Conservation (phyloP, 768 basidiomycete genomes). For the Amanita phalloides region DNA sequence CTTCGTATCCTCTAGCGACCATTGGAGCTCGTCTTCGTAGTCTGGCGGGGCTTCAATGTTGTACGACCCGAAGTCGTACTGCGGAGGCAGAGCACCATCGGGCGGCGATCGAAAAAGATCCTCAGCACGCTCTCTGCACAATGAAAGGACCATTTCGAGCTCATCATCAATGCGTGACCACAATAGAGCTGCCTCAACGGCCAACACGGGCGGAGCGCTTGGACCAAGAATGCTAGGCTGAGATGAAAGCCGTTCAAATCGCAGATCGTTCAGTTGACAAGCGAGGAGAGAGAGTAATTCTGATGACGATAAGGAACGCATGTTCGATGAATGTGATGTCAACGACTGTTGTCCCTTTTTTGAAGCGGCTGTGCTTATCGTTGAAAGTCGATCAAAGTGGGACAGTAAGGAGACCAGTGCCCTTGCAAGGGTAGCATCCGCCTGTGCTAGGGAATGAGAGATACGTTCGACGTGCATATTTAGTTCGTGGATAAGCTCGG, state of each 20-base stretch:
- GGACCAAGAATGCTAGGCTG: conserved; percentile 24
- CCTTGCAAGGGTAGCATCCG: conserved; percentile 53
- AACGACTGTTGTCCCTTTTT: conserved; percentile 1
- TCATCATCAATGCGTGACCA: conserved; percentile 72
- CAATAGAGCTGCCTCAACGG: conserved; percentile 51
- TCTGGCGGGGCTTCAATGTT: conserved; percentile 38
- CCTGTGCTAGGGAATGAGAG: conserved; percentile 28
- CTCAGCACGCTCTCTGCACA: conserved; percentile 55
- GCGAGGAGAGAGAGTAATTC: conserved; percentile 30
- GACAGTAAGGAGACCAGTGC: conserved; percentile 60
- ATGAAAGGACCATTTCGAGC: conserved; percentile 53
- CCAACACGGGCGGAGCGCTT: conserved; percentile 33
- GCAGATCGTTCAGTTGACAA: conserved; percentile 58
- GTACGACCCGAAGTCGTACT: conserved; percentile 32
- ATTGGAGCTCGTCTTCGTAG: conserved; percentile 32
- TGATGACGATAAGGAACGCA: conserved; percentile 7
- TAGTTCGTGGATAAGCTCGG: conserved; percentile 51
- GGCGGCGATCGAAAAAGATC: conserved; percentile 14
- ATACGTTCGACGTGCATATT: conserved; percentile 39
- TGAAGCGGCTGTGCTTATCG: conserved; percentile 17
- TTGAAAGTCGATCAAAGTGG: conserved; percentile 56
- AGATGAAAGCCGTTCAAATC: conserved; percentile 41
- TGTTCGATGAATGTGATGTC: conserved; percentile 5
- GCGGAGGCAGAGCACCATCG: conserved; percentile 33
- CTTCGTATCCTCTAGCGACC: conserved; percentile 27